These are phyloP conservation scores for Kuraishia molischiana DNA, from an alignment of 805 yeast species.

Conservation along the genomic window DNA sequence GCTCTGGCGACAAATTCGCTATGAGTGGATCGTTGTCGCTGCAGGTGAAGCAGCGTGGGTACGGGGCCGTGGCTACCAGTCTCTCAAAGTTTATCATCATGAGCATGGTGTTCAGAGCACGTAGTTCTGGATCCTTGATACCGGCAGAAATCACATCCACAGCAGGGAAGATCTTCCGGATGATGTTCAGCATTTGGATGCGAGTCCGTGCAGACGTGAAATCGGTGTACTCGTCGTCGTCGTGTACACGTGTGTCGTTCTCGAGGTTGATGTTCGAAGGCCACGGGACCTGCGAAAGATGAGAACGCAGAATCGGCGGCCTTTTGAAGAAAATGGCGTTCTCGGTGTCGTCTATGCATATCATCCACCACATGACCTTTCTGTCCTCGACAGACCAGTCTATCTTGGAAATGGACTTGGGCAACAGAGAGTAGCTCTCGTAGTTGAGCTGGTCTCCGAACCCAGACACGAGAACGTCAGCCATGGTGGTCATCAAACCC, in stretches of 20 bases:
- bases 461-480: background rate
- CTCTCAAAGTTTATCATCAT: conserved; percentile 1
- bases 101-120: background rate
- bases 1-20: background rate
- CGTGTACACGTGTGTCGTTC: background rate
- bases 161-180: background rate
- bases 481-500: conserved; percentile 1
- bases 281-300: conserved; percentile 1
- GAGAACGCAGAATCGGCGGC: conserved; percentile 1
- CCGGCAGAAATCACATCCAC: background rate
- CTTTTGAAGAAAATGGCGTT: conserved; percentile 1
- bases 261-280: conserved; percentile 2
- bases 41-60: background rate
- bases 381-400: background rate
- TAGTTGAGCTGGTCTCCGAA: conserved; percentile 1
- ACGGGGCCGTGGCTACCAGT: background rate
- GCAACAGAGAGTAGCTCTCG: background rate
- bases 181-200: background rate
- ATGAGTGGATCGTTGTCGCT: background rate
- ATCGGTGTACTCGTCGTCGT: conserved; percentile 1
- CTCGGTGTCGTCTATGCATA: conserved; percentile 3
- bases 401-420: background rate
- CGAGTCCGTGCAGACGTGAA: background rate
- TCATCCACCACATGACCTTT: conserved; percentile 3
- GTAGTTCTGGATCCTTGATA: background rate